Percentiles rank a stretch among this genome's conserved stretches.
Evolutionary conservation across 768 basidiomycete species (phyloP).

Genomic region (Termitomyces sp.): DNA sequence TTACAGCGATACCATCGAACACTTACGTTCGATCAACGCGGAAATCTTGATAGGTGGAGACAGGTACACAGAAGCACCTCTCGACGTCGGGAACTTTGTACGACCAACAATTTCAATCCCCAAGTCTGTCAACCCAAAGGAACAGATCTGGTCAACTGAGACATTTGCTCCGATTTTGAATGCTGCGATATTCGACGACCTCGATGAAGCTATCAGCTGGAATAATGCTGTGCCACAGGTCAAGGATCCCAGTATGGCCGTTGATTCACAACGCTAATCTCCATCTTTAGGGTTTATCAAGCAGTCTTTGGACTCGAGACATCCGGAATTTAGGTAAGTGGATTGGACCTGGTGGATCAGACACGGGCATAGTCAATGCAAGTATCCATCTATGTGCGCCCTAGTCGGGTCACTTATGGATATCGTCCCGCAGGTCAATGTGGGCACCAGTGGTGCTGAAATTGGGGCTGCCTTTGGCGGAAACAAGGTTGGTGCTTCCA

Average conservation of each 20-base stretch:
- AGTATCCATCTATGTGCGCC: conserved; percentile 23
- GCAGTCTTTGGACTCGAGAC: conserved; percentile 87
- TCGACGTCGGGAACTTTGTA: conserved; percentile 80
- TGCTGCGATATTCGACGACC: conserved; percentile 79
- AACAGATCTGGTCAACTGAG: conserved; percentile 71
- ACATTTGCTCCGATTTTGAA: conserved; percentile 89
- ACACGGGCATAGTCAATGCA: conserved; percentile 91
- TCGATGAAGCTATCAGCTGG: conserved; percentile 84
- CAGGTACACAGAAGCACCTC: conserved; percentile 42
- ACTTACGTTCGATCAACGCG: conserved; percentile 61
- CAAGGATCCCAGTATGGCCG: conserved; percentile 14
- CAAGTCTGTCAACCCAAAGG: conserved; percentile 44
- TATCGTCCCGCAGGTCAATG: conserved; percentile 40
- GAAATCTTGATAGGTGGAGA: conserved; percentile 74
- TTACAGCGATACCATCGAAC: conserved; percentile 58
- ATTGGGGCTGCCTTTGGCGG: conserved; percentile 88
- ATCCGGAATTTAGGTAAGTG: conserved; percentile 83
- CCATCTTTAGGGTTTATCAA: conserved; percentile 66
- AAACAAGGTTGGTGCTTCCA: conserved; percentile 60
- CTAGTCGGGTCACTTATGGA: conserved; percentile 6
- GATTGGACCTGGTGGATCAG: conserved; percentile 87
- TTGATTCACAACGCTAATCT: conserved; percentile 11
- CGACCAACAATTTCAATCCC: conserved; percentile 81
- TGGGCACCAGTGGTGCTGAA: conserved; percentile 56
- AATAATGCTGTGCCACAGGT: conserved; percentile 87